Evolutionary conservation across 2,329 filamentous ascomycete species (phyloP).

Genomic region (Aspergillus sp.): DNA sequence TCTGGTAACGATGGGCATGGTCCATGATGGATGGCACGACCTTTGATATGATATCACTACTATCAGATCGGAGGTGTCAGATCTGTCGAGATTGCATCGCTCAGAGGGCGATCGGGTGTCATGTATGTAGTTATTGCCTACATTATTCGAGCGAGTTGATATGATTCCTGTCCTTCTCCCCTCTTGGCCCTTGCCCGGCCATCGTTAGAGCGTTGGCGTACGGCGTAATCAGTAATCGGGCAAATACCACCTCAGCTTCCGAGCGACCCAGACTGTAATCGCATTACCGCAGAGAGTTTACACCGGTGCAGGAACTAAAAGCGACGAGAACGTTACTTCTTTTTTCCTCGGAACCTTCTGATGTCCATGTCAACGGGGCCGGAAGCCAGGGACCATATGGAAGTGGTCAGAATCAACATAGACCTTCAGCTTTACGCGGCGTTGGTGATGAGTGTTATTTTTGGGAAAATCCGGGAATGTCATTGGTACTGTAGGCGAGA

Average conservation of each 20-base stretch:
- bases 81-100: background rate
- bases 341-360: conserved; percentile 8
- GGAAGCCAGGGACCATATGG: background rate
- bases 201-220: too few species aligned
- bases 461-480: background rate
- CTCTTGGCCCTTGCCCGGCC: too few species aligned
- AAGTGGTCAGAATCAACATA: background rate
- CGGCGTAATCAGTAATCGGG: too few species aligned
- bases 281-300: conserved; percentile 1
- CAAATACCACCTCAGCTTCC: background rate
- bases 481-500: background rate
- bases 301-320: conserved; percentile 15
- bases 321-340: conserved; percentile 6
- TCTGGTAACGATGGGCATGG: conserved; percentile 14
- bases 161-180: too few species aligned
- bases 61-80: background rate
- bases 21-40: background rate
- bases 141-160: too few species aligned
- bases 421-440: too few species aligned
- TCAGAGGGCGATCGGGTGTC: background rate
- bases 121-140: too few species aligned
- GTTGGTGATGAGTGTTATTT: background rate
- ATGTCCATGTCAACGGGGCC: background rate
- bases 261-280: background rate
- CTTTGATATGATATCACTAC: background rate